A percentile compares a stretch with the other conserved stretches of the same genome.
Conservation (phyloP, 305 asterid genomes). For the Plantago lanceolata region DNA sequence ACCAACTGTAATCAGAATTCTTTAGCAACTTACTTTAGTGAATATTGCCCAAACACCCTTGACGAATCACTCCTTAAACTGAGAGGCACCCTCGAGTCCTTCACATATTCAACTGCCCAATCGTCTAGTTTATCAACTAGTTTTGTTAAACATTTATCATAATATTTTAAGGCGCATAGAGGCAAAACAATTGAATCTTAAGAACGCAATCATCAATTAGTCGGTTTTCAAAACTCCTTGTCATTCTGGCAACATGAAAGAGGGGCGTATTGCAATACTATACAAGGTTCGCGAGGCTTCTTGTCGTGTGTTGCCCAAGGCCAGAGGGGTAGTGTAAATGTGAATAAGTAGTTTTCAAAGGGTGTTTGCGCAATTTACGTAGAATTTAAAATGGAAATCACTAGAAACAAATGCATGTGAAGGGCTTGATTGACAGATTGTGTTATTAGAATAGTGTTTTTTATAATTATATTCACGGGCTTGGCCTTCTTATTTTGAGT, state of each 20-base stretch:
- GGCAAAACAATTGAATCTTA: no score
- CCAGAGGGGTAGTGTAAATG: no score
- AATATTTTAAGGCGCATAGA: no score
- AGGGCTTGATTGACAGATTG: slow-evolving; percentile 22
- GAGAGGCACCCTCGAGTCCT: not conserved
- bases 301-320: no score
- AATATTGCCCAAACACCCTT: not conserved
- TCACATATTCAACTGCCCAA: not conserved
- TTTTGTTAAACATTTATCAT: no score
- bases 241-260: no score
- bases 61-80: not conserved
- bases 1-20: slow-evolving; percentile 24
- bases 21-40: slow-evolving; percentile 1
- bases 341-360: not conserved
- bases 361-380: not conserved
- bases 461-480: slow-evolving; percentile 31
- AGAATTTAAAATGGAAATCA: not conserved
- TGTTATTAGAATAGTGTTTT: slow-evolving; percentile 8
- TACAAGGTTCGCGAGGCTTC: no score
- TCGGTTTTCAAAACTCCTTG: no score
- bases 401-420: slow-evolving; percentile 36
- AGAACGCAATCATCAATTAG: no score
- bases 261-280: no score
- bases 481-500: not conserved
- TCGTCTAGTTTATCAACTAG: no score